Evolutionary conservation across 2,329 filamentous ascomycete species (phyloP).

Genomic region (Aspergillus fructus): DNA sequence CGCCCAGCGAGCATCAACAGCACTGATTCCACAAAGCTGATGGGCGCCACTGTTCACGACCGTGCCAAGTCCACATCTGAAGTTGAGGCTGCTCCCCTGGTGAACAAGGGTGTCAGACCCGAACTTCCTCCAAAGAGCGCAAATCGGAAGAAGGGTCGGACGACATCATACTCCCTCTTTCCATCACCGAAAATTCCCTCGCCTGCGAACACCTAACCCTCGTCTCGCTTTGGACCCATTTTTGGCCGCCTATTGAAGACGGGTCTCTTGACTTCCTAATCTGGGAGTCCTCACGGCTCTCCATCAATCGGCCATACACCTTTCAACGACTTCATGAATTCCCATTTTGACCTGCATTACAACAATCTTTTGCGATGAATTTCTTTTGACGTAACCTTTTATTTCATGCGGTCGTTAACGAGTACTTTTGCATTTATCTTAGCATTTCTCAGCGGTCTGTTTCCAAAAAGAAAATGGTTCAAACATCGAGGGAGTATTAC

Average conservation of each 20-base stretch:
- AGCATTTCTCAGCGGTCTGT: slow-evolving; percentile 28
- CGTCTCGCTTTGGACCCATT: background rate
- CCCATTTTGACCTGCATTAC: slow-evolving; percentile 10
- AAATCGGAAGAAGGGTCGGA: slow-evolving; percentile 36
- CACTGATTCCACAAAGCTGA: slow-evolving; percentile 27
- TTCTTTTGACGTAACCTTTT: slow-evolving; percentile 12
- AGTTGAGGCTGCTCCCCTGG: slow-evolving; percentile 24
- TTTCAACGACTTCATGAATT: slow-evolving; percentile 30
- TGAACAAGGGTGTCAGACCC: slow-evolving; percentile 17
- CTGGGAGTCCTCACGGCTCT: slow-evolving; percentile 5
- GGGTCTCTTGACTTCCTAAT: slow-evolving; percentile 1
- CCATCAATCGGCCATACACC: slow-evolving; percentile 16
- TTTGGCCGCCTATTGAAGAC: background rate
- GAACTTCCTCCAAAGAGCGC: slow-evolving; percentile 28
- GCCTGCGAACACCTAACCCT: background rate
- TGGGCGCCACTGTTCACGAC: slow-evolving; percentile 29
- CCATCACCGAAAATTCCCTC: slow-evolving; percentile 11
- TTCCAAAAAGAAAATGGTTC: slow-evolving; percentile 11
- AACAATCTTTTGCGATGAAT: slow-evolving; percentile 13
- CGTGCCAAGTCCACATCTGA: slow-evolving; percentile 39
- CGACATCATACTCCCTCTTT: slow-evolving; percentile 43
- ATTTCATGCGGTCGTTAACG: slow-evolving; percentile 8
- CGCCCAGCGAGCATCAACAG: slow-evolving; percentile 28
- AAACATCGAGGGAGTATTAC: slow-evolving; percentile 21
- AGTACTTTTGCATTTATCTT: slow-evolving; percentile 16